Conservation (phyloP, 805 yeast species). For the Sugiyamaella chiloensis region DNA sequence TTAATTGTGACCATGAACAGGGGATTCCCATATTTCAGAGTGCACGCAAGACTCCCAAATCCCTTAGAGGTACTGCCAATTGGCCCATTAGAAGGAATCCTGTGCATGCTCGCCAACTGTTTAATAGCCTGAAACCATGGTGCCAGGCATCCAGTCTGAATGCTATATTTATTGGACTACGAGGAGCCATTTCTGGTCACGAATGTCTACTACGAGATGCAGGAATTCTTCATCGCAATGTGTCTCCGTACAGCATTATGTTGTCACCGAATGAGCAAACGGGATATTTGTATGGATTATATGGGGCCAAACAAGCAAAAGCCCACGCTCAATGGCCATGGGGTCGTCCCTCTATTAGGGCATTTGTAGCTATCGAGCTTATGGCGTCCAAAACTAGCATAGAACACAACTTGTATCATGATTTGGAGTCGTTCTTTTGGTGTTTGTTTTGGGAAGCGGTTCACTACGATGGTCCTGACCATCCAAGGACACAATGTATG, state of each 20-base stretch:
- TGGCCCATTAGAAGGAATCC: constrained; percentile 2
- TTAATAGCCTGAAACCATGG: constrained; percentile 8
- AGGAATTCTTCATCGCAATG: constrained; percentile 9
- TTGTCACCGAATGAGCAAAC: not conserved
- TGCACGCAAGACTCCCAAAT: constrained; percentile 1
- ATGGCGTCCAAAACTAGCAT: not conserved
- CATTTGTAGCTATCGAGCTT: constrained; percentile 8
- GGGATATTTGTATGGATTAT: constrained; percentile 5
- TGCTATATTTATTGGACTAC: constrained; percentile 6
- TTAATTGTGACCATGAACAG: constrained; percentile 3
- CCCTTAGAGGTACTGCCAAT: not conserved
- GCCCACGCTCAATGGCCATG: constrained; percentile 1
- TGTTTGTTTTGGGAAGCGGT: constrained; percentile 8
- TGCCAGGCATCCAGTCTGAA: not conserved
- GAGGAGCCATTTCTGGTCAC: constrained; percentile 6
- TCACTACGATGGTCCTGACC: constrained; percentile 6
- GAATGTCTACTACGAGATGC: not conserved
- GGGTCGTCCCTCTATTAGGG: constrained; percentile 3
- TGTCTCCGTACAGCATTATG: constrained; percentile 6
- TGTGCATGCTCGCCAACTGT: constrained; percentile 5
- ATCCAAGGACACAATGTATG: constrained; percentile 1
- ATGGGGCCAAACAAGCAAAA: constrained; percentile 2
- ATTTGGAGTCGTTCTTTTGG: constrained; percentile 12
- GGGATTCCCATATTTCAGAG: not conserved
- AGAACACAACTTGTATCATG: constrained; percentile 9